Conservation (phyloP, 75 land plant species). For the Pinus albicaulis region DNA sequence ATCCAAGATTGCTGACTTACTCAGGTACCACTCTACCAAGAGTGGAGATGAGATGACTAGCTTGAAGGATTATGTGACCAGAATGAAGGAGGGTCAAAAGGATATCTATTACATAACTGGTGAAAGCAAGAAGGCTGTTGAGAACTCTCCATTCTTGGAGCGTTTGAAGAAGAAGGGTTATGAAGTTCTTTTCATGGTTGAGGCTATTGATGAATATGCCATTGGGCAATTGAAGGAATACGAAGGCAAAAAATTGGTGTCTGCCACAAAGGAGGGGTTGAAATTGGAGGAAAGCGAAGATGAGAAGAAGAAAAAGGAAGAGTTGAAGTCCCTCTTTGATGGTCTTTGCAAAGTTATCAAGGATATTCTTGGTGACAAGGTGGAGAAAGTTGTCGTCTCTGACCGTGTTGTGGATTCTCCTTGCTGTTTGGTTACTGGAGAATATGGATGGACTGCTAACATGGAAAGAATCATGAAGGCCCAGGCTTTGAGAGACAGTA, state of each 20-base stretch:
- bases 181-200: constrained; percentile 78
- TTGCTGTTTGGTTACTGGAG: constrained; percentile 78
- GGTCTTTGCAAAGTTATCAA: constrained; percentile 76
- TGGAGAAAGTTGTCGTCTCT: constrained; percentile 75
- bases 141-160: constrained; percentile 89
- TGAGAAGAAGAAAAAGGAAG: constrained; percentile 72
- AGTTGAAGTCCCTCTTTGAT: constrained; percentile 63
- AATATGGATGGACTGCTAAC: constrained; percentile 86
- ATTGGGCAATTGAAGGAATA: constrained; percentile 69
- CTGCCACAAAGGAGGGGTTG: constrained; percentile 73
- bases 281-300: constrained; percentile 67
- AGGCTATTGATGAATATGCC: constrained; percentile 76
- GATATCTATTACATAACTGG: constrained; percentile 76
- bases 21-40: constrained; percentile 72
- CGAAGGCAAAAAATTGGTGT: constrained; percentile 66
- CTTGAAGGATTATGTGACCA: constrained; percentile 78
- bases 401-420: constrained; percentile 79
- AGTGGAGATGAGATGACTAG: constrained; percentile 84
- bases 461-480: constrained; percentile 92
- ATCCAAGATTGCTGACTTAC: constrained; percentile 62
- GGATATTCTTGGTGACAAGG: constrained; percentile 73
- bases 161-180: constrained; percentile 68
- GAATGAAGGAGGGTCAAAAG: constrained; percentile 84
- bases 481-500: constrained; percentile 75
- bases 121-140: constrained; percentile 65